Evolutionary conservation across 495 filamentous ascomycete genomes (phyloP).

Genomic region (Sordaria brevicollis): DNA sequence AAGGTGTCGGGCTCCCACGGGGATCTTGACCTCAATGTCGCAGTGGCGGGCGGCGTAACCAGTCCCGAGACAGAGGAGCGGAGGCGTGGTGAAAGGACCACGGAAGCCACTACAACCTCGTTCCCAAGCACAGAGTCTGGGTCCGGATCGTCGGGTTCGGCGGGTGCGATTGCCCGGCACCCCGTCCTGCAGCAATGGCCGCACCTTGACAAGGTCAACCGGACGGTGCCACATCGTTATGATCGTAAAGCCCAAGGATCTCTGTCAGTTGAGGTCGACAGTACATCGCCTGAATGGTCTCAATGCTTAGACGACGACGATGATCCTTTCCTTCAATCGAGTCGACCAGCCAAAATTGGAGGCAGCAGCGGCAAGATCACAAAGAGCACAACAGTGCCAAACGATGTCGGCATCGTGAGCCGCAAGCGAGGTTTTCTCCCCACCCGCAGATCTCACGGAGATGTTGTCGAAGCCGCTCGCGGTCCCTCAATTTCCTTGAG

Average conservation of each 20-base stretch:
- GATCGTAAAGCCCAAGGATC: neutral
- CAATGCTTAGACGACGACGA: neutral
- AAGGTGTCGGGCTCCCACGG: slow-evolving; percentile 1
- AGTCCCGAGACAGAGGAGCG: neutral
- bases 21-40: neutral
- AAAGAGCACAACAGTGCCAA: neutral
- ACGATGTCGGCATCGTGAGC: neutral
- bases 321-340: neutral
- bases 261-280: neutral
- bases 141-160: neutral
- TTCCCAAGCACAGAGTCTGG: slow-evolving; percentile 4
- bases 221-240: neutral
- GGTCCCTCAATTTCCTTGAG: neutral
- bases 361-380: neutral
- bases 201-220: neutral
- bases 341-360: neutral
- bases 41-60: neutral
- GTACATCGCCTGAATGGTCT: neutral
- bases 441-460: neutral
- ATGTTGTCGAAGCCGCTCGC: neutral
- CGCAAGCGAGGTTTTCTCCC: neutral
- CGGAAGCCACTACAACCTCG: neutral
- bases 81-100: slow-evolving; percentile 2
- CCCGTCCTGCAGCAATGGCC: neutral
- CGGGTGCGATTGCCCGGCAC: neutral